Conservation (phyloP, 1,139 yeast species). For the Pichia sp. region DNA sequence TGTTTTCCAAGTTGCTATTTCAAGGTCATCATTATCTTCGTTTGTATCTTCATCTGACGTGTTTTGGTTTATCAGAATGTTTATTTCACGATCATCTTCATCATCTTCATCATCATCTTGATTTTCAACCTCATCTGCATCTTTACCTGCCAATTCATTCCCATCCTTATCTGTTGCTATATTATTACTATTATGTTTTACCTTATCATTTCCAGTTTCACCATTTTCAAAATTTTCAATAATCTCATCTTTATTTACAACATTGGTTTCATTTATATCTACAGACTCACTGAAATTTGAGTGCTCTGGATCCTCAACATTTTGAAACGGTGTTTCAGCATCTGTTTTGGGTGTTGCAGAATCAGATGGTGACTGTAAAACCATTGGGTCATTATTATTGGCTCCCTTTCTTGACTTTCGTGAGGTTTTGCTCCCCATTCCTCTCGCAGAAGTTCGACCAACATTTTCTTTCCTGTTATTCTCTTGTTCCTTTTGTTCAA, state of each 20-base stretch:
- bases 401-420: slow-evolving; percentile 25
- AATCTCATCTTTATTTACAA: no score
- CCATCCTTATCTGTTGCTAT: neutral
- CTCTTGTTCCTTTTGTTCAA: slow-evolving; percentile 63
- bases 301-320: no score
- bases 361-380: no score
- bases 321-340: neutral
- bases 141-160: slow-evolving; percentile 13
- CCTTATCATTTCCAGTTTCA: neutral
- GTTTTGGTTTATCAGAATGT: slow-evolving; percentile 26
- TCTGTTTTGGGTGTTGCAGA: neutral
- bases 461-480: slow-evolving; percentile 28
- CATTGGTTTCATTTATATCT: no score
- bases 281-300: no score
- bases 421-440: slow-evolving; percentile 23
- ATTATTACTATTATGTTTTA: neutral
- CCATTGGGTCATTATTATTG: no score
- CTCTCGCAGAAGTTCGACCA: slow-evolving; percentile 39
- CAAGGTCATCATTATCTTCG: slow-evolving; percentile 56
- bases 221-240: no score
- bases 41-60: slow-evolving; percentile 40
- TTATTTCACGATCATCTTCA: slow-evolving; percentile 19
- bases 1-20: slow-evolving; percentile 73
- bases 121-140: slow-evolving; percentile 27
- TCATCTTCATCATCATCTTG: slow-evolving; percentile 25